A percentile compares a stretch with the other conserved stretches of the same genome.
Conservation (phyloP, 257 asterid genomes). For the Nemophila menziesii region DNA sequence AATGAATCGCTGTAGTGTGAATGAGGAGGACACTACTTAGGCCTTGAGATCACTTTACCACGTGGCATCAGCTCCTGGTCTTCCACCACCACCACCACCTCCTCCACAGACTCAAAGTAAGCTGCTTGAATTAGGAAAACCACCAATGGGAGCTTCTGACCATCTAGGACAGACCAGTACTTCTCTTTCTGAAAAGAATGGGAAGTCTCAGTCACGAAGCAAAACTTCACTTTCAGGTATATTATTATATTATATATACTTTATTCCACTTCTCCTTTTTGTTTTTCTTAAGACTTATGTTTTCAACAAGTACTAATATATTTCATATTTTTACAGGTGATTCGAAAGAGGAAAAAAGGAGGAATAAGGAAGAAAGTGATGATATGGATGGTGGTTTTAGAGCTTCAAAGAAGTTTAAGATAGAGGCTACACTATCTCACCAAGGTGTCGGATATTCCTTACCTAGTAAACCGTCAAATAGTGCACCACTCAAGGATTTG, state of each 20-base stretch:
- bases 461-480: constrained; percentile 34
- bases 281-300: too few relatives aligned
- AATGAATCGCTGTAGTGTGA: constrained; percentile 74
- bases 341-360: constrained; percentile 27
- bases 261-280: constrained; percentile 9
- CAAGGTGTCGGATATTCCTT: too few relatives aligned
- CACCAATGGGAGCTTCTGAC: constrained; percentile 34
- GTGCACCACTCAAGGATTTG: constrained; percentile 36
- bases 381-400: too few relatives aligned
- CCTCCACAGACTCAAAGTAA: constrained; percentile 25
- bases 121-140: constrained; percentile 30
- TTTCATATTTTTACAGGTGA: constrained; percentile 31
- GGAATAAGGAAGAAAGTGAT: constrained; percentile 46
- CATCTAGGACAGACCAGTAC: constrained; percentile 23
- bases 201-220: too few relatives aligned
- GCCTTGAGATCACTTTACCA: constrained; percentile 75
- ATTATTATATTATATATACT: too few relatives aligned
- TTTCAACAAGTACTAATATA: not conserved
- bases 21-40: constrained; percentile 75
- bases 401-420: constrained; percentile 56
- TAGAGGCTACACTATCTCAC: constrained; percentile 35
- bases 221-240: too few relatives aligned
- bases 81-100: constrained; percentile 32
- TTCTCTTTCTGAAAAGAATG: too few relatives aligned
- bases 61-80: constrained; percentile 33